Conservation (phyloP, 805 yeast genomes). For the Citeromyces nyonsensis region DNA sequence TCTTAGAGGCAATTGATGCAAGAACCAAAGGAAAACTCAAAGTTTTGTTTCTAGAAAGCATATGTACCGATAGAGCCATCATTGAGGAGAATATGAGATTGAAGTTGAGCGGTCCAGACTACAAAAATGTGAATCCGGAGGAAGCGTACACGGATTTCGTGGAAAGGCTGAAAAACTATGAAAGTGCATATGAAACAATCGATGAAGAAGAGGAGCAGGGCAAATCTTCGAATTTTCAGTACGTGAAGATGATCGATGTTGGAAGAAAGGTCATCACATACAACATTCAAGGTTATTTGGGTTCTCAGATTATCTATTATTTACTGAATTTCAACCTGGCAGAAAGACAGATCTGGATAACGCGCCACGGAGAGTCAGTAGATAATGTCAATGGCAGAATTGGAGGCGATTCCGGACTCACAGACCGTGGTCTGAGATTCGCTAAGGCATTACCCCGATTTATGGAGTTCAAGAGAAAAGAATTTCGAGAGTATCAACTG, state of each 20-base stretch:
- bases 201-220: constrained; percentile 47
- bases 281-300: constrained; percentile 74
- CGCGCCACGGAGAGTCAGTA: constrained; percentile 86
- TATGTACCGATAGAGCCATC: constrained; percentile 67
- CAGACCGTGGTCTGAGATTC: constrained; percentile 65
- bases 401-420: constrained; percentile 82
- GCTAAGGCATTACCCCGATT: constrained; percentile 61
- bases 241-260: constrained; percentile 90
- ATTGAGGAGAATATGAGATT: constrained; percentile 75
- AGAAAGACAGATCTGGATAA: constrained; percentile 86
- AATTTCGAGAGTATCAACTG: constrained; percentile 50
- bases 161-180: constrained; percentile 69
- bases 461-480: constrained; percentile 51
- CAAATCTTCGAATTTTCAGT: constrained; percentile 51
- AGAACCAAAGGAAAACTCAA: constrained; percentile 49
- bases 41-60: constrained; percentile 73
- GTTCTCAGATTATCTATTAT: constrained; percentile 88
- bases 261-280: constrained; percentile 90
- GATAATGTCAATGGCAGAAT: constrained; percentile 78
- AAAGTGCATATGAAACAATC: constrained; percentile 80
- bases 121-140: constrained; percentile 69
- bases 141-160: constrained; percentile 71
- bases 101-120: constrained; percentile 89
- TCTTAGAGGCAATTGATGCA: constrained; percentile 38
- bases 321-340: constrained; percentile 75